A percentile compares a stretch with the other conserved stretches of the same genome.
These are phyloP conservation scores for Rhizophagus clarus DNA, from an alignment of 192 early-diverging fungal species.

Conservation along the genomic window DNA sequence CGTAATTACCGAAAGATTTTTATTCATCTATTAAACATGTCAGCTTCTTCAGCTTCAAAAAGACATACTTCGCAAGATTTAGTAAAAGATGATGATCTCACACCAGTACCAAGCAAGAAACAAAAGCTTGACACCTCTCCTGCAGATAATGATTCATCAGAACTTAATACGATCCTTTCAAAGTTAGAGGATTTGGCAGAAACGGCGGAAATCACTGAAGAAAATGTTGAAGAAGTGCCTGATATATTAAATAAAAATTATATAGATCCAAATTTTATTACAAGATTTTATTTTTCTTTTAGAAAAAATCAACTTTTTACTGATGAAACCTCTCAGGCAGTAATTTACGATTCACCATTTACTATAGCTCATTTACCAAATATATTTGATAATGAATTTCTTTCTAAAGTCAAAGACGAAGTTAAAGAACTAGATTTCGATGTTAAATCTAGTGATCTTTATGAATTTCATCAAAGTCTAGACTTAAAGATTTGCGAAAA, in stretches of 20 bases:
- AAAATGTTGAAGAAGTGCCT: background rate
- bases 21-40: background rate
- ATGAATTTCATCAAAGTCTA: constrained; percentile 69
- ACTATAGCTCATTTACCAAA: constrained; percentile 40
- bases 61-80: background rate
- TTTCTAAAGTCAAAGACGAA: constrained; percentile 41
- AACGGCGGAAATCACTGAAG: background rate
- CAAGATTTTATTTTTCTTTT: background rate
- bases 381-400: constrained; percentile 39
- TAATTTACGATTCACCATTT: constrained; percentile 37
- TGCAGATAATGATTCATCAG: background rate
- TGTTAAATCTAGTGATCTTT: constrained; percentile 69
- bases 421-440: constrained; percentile 41
- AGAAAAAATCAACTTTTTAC: background rate
- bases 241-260: background rate
- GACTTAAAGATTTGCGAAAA: constrained; percentile 53
- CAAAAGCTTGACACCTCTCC: background rate
- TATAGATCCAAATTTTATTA: background rate
- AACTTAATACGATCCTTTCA: too few species aligned
- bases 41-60: background rate
- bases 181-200: background rate
- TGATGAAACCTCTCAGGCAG: constrained; percentile 13
- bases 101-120: background rate
- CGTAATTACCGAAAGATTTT: too few species aligned
- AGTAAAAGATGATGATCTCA: background rate